Percentiles rank a stretch among this genome's conserved stretches.
phyloP scores from a whole-genome alignment of 768 basidiomycete species.

The Cystofilobasidium bisporidii region DNA sequence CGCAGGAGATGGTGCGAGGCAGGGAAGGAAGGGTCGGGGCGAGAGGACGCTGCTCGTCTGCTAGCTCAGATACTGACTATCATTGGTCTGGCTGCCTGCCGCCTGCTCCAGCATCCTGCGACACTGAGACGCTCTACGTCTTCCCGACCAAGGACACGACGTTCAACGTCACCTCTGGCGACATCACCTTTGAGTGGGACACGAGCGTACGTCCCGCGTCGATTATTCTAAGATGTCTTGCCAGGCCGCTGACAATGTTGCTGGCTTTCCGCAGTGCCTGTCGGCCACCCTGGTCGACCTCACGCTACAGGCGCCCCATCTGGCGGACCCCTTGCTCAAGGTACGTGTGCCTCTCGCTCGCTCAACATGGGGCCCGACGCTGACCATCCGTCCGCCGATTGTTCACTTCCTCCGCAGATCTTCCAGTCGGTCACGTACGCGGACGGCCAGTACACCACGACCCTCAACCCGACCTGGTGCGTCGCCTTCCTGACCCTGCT shows the following conservation, averaged over 20 bases:
- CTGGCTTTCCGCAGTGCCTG: background rate
- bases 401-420: too few relatives aligned
- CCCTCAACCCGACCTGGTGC: too few relatives aligned
- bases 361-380: too few relatives aligned
- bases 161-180: background rate
- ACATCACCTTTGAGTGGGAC: background rate
- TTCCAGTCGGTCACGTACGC: too few relatives aligned
- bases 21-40: background rate
- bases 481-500: too few relatives aligned
- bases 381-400: too few relatives aligned
- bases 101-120: background rate
- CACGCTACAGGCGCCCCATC: background rate
- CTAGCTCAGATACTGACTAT: too few relatives aligned
- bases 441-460: too few relatives aligned
- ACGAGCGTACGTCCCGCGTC: background rate
- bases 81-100: too few relatives aligned
- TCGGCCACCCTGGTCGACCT: background rate
- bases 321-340: background rate
- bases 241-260: background rate
- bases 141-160: constrained; percentile 4
- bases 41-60: too few relatives aligned
- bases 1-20: too few relatives aligned
- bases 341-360: too few relatives aligned
- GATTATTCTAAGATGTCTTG: background rate
- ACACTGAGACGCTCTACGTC: background rate